Evolutionary conservation across 2,329 filamentous ascomycete species (phyloP).

Genomic region (Geoglossum cookeanum): DNA sequence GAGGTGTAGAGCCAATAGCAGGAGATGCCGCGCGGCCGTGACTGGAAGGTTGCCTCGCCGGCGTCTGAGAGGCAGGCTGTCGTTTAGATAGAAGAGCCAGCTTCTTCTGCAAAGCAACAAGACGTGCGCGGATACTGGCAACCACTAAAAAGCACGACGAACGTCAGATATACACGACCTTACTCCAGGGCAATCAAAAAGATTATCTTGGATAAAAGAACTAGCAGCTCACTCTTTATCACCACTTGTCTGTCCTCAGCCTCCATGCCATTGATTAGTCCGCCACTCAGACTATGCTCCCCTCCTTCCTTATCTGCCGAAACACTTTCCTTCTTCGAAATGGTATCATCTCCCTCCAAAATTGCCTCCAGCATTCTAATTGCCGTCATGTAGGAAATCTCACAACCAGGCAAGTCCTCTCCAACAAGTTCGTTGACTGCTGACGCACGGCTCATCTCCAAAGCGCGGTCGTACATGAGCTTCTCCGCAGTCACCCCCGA

Average conservation of each 20-base stretch:
- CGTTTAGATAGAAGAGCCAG: conserved; percentile 28
- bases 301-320: conserved; percentile 13
- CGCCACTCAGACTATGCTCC: conserved; percentile 22
- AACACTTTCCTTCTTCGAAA: conserved; percentile 12
- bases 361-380: conserved; percentile 92
- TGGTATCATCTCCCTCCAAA: conserved; percentile 48
- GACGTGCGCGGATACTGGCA: conserved; percentile 28
- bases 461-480: conserved; percentile 89
- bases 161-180: neutral
- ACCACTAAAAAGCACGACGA: conserved; percentile 20
- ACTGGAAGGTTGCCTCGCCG: conserved; percentile 10
- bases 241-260: conserved; percentile 55
- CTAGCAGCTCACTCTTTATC: conserved; percentile 43
- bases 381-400: conserved; percentile 82
- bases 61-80: conserved; percentile 21
- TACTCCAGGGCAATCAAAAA: neutral
- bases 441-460: conserved; percentile 90
- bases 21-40: conserved; percentile 11
- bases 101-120: conserved; percentile 29
- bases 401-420: conserved; percentile 70
- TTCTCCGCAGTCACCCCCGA: conserved; percentile 87
- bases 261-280: conserved; percentile 34
- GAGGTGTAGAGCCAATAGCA: conserved; percentile 18
- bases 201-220: neutral
- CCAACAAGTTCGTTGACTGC: conserved; percentile 93